Percentiles rank a stretch among this genome's conserved stretches.
phyloP scores from a whole-genome alignment of 139 green algal species.

The Nannochloris sp. region DNA sequence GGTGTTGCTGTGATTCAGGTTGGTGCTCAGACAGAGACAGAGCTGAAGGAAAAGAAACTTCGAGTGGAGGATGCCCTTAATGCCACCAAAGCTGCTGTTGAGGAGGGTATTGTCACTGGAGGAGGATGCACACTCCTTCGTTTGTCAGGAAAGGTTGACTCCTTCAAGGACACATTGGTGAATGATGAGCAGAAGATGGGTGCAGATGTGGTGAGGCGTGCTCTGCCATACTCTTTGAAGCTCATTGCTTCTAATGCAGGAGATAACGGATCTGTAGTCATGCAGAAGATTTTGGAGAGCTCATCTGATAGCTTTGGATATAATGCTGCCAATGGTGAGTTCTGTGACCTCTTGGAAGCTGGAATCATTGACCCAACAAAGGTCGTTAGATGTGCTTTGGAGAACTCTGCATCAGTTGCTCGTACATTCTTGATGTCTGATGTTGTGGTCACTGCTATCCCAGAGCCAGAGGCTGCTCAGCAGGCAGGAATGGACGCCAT shows the following conservation, averaged over 20 bases:
- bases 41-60: conserved; percentile 99
- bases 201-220: conserved; percentile 93
- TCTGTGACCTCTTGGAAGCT: conserved; percentile 85
- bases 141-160: conserved; percentile 70
- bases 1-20: conserved; percentile 98
- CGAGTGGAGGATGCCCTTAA: conserved; percentile 99
- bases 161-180: conserved; percentile 64
- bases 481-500: conserved; percentile 37
- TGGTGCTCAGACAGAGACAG: conserved; percentile 97
- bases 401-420: conserved; percentile 93
- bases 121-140: conserved; percentile 95
- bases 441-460: conserved; percentile 83
- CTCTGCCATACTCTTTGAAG: conserved; percentile 84
- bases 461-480: conserved; percentile 50
- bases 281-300: conserved; percentile 87
- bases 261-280: conserved; percentile 92
- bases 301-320: conserved; percentile 96
- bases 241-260: conserved; percentile 96
- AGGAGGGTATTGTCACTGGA: conserved; percentile 98
- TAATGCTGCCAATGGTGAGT: conserved; percentile 87
- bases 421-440: conserved; percentile 95
- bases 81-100: conserved; percentile 97
- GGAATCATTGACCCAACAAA: conserved; percentile 99
- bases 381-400: conserved; percentile 87
- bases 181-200: conserved; percentile 93